These are phyloP conservation scores for Neopestalotiopsis rosae DNA, from an alignment of 2,329 filamentous ascomycete species.

Conservation along the genomic window DNA sequence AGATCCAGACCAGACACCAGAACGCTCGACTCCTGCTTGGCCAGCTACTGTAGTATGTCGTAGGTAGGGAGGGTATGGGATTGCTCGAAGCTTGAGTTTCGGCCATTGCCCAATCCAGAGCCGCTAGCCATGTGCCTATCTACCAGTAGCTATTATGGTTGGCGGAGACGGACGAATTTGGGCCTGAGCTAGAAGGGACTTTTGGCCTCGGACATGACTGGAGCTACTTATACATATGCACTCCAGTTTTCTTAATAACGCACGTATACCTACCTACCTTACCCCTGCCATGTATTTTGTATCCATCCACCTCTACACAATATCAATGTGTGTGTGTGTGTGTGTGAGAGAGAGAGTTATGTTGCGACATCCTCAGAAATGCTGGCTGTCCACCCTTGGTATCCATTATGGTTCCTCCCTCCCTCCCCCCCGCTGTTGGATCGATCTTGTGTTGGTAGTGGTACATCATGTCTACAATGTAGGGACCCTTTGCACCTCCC, in stretches of 20 bases:
- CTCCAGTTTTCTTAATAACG: neutral
- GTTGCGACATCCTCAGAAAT: too few relatives aligned
- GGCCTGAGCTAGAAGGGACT: neutral
- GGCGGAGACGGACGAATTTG: neutral
- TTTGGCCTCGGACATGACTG: neutral
- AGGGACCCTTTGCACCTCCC: neutral
- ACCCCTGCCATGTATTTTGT: too few relatives aligned
- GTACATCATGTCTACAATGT: neutral
- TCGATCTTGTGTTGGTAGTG: neutral
- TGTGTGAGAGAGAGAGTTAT: too few relatives aligned
- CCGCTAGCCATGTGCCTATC: too few relatives aligned
- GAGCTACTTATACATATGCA: neutral
- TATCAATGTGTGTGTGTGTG: too few relatives aligned
- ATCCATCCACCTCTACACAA: too few relatives aligned
- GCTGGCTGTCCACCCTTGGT: neutral
- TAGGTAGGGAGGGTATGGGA: too few relatives aligned
- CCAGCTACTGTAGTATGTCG: too few relatives aligned
- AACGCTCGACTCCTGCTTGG: too few relatives aligned
- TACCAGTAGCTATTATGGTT: neutral
- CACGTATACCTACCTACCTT: neutral
- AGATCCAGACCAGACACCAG: too few relatives aligned
- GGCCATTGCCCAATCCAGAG: too few relatives aligned
- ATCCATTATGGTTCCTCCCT: neutral
- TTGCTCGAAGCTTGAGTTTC: too few relatives aligned
- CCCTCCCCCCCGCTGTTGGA: neutral